Evolutionary conservation across 2,329 filamentous ascomycete species (phyloP).

Genomic region (Chaetomiaceae sp.): DNA sequence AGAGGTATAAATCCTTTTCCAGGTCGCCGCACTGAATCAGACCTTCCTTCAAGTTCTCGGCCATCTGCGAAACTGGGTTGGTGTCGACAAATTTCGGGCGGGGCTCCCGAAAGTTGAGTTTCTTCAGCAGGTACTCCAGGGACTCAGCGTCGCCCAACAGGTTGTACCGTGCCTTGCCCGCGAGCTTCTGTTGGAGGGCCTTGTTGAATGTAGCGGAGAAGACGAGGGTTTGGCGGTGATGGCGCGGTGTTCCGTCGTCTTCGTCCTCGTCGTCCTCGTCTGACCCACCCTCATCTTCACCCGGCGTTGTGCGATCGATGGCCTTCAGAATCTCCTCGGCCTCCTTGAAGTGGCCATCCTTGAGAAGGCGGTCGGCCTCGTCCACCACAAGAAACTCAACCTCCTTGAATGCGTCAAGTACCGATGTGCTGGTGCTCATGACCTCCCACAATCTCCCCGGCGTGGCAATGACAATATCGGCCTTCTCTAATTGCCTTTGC

Average conservation of each 20-base stretch:
- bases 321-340: constrained; percentile 79
- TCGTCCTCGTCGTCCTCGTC: constrained; percentile 40
- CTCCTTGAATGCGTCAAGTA: constrained; percentile 63
- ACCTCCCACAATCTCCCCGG: constrained; percentile 94
- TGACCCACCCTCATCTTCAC: constrained; percentile 42
- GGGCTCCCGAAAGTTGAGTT: constrained; percentile 78
- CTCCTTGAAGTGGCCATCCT: constrained; percentile 92
- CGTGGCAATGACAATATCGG: constrained; percentile 89
- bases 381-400: constrained; percentile 85
- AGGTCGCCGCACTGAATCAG: constrained; percentile 86
- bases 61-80: constrained; percentile 86
- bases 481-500: constrained; percentile 72
- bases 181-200: constrained; percentile 81
- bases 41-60: constrained; percentile 75
- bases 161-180: constrained; percentile 64
- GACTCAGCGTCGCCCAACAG: constrained; percentile 69
- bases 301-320: constrained; percentile 64
- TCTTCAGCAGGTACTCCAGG: constrained; percentile 87
- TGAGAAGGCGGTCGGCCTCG: constrained; percentile 86
- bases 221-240: constrained; percentile 74
- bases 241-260: constrained; percentile 26
- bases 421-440: constrained; percentile 64
- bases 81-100: constrained; percentile 90
- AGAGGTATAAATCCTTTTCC: constrained; percentile 96
- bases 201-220: constrained; percentile 97